Percentiles rank a stretch among this genome's conserved stretches.
Conservation (phyloP, 2,329 filamentous ascomycete genomes). For the Graphilbum fragrans region DNA sequence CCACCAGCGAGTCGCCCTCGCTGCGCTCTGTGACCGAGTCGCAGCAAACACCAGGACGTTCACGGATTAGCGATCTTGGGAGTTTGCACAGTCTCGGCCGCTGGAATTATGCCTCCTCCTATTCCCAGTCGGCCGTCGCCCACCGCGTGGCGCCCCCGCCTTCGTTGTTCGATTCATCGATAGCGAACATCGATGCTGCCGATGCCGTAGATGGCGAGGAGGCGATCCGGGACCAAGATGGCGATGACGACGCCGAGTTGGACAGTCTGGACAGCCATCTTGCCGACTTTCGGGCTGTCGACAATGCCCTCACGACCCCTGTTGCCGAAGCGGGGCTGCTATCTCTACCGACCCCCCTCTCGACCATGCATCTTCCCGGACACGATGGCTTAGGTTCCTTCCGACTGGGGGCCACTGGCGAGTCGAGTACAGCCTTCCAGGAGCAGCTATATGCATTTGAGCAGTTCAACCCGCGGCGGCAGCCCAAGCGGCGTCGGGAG, state of each 20-base stretch:
- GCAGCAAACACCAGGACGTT: constrained; percentile 55
- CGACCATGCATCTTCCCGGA: constrained; percentile 48
- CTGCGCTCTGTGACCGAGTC: constrained; percentile 56
- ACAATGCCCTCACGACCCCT: constrained; percentile 25
- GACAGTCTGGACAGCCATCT: constrained; percentile 90
- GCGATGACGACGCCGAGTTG: constrained; percentile 64
- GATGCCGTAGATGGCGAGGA: constrained; percentile 22
- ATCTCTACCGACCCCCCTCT: constrained; percentile 15
- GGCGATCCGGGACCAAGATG: constrained; percentile 5
- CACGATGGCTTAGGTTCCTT: constrained; percentile 92
- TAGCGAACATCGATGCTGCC: not conserved
- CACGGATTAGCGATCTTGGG: constrained; percentile 67
- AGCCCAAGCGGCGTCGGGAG: constrained; percentile 37
- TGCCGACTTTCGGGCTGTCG: constrained; percentile 66
- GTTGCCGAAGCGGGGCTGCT: constrained; percentile 15
- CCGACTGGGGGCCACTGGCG: constrained; percentile 42
- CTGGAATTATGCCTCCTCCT: constrained; percentile 28
- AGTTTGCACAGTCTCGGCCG: constrained; percentile 60
- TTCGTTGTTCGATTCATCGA: constrained; percentile 6
- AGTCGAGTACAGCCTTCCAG: constrained; percentile 48
- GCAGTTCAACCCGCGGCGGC: constrained; percentile 62
- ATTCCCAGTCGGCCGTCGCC: constrained; percentile 8
- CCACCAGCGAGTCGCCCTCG: constrained; percentile 38
- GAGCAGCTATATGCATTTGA: constrained; percentile 87
- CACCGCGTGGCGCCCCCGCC: constrained; percentile 2